Evolutionary conservation across 1,284 basidiomycete genomes (phyloP), one percentile per base, ranked within the genome.

Genomic region (Microbotryum scabiosae): DNA sequence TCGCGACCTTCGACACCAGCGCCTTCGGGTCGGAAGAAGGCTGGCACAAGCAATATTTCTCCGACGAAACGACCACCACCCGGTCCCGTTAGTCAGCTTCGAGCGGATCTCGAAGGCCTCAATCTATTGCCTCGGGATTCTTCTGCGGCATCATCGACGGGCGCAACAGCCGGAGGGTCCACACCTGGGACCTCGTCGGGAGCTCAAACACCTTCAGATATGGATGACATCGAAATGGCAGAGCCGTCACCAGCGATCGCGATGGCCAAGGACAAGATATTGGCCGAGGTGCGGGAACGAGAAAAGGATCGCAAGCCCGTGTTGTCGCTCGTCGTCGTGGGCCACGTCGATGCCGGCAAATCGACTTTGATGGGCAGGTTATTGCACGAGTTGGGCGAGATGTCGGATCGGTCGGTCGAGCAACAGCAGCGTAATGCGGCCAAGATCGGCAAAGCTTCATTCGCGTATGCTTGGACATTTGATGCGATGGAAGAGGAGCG

Each of bases 301-400:
- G 79, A 79, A 21, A 78, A 82, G 64, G 79, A 79, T 32, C 77
- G 79, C 54, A 90, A 85, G 75, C 85, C 84, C 70, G 82, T 80
- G 43, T 78, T 97, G 51, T 94, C 87, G 73, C 77, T 98, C 66
- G 88, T 98, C 21, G 91, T 98, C 46, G 87, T 98, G 56, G 94
- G 94, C 26, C 94, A 98, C 72, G 94, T 99, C 63, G 94, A 99
- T 76, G 94, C 96, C 18, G 94, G 94, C 54, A 99, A 99, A 76
- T 97, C 93, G 12, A 99, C 94, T 0, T 76, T 99, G 50, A 97
- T 97, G 91, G 94, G 94, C 0, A 81, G 93, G 56, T 74, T 99
- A 64, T 75, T 98, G 50, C 93, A 96, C 73, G 96, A 97, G 66
- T 80, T 96, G 1, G 94, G 96, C 20, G 81, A 83, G 68, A 73